Conservation (phyloP, 2,329 filamentous ascomycete genomes). For the Xylaria polymorpha region DNA sequence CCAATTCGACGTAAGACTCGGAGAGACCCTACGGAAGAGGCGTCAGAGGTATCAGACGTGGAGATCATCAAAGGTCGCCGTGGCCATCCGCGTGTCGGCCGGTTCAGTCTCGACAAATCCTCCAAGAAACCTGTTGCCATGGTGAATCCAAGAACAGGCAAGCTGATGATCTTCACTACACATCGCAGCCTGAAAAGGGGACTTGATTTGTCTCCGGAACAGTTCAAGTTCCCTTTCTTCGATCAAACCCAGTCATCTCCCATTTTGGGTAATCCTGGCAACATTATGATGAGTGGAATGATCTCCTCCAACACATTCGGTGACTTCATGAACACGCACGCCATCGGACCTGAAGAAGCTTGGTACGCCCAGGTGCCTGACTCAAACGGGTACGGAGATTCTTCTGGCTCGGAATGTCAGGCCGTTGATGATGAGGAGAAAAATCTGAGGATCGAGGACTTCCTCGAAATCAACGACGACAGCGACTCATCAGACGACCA, state of each 20-base stretch:
- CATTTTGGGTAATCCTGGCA: slow-evolving; percentile 74
- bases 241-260: slow-evolving; percentile 59
- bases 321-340: slow-evolving; percentile 70
- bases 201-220: slow-evolving; percentile 66
- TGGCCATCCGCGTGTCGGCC: slow-evolving; percentile 65
- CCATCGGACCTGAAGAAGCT: slow-evolving; percentile 78
- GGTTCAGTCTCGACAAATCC: slow-evolving; percentile 65
- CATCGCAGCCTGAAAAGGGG: slow-evolving; percentile 58
- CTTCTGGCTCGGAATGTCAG: slow-evolving; percentile 63
- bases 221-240: slow-evolving; percentile 63
- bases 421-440: slow-evolving; percentile 74
- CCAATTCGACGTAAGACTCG: slow-evolving; percentile 61
- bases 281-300: slow-evolving; percentile 83
- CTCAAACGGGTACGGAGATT: slow-evolving; percentile 58
- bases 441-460: slow-evolving; percentile 75
- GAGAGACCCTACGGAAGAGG: slow-evolving; percentile 55
- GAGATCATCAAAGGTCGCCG: slow-evolving; percentile 59
- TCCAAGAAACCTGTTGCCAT: slow-evolving; percentile 69
- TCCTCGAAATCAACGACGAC: slow-evolving; percentile 73
- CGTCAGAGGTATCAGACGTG: slow-evolving; percentile 64
- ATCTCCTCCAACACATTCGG: slow-evolving; percentile 67
- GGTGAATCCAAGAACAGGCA: slow-evolving; percentile 66
- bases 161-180: slow-evolving; percentile 71
- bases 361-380: slow-evolving; percentile 78
- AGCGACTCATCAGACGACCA: slow-evolving; percentile 70